Evolutionary conservation across 2,329 filamentous ascomycete species (phyloP), one percentile per base, ranked within the genome.

Genomic region (Pseudogymnoascus sp.): DNA sequence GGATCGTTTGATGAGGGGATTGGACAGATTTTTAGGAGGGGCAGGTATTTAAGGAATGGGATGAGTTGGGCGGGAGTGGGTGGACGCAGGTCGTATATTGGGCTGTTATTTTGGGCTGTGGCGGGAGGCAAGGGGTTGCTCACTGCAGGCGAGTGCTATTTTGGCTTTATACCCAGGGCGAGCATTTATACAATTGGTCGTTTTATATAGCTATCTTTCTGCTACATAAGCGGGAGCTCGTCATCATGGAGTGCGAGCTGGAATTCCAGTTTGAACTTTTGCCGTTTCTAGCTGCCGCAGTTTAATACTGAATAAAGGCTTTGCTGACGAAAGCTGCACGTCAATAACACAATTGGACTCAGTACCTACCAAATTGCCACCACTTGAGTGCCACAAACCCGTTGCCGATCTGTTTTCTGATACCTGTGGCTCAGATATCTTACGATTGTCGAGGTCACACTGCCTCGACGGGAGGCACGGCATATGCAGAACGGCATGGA

Each of bases 401-500:
- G 21, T 21, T 21, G 21, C 21, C 21, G 4, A 21, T 21, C 21
- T 21, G 21, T 21, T 4, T 21, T 21, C 2, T 21, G 21, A 21
- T 21, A 21, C 21, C 21, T 21, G 21, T 21, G 21, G 21, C 21
- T 21, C 21, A 21, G 21, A 21, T 21, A 21, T 21, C 21, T 21
- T 21, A 21, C 21, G 21, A 21, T 21, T 21, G 21, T 21, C 21
- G 21, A 4, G 21, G 48, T 55, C 48, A 10, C 48, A 55, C 48
- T 5, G 10, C 48, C 29, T 29, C 48, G 48, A 29, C n/a, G 44
- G 44, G n/a, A 21, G 5, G 8, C 48, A 55, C 48, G 13, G 29
- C 29, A 55, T 55, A 55, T 55, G 48, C 48, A 55, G 48, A 55
- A 21, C 48, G 48, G 48, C 29, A 55, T 55, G 48, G 48, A 55